phyloP scores from a whole-genome alignment of 768 basidiomycete species.

The Pholiota molesta region DNA sequence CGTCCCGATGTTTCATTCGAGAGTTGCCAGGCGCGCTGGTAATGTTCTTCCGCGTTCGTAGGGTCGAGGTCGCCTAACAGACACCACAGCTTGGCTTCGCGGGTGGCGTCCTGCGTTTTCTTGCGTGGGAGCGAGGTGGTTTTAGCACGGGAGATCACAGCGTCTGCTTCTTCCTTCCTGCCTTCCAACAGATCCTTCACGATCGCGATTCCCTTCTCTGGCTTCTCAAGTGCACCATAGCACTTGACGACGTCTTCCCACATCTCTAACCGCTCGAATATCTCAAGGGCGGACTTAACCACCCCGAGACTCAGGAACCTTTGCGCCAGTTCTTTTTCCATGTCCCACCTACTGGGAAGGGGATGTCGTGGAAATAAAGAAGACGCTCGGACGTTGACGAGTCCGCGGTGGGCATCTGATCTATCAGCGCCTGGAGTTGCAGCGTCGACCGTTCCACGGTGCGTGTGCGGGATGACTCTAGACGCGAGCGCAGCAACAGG shows the following conservation, averaged over 20 bases:
- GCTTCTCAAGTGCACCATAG: conserved; percentile 78
- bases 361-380: conserved; percentile 77
- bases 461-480: conserved; percentile 85
- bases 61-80: conserved; percentile 91
- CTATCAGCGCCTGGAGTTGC: conserved; percentile 93
- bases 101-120: conserved; percentile 56
- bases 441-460: conserved; percentile 92
- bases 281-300: conserved; percentile 86
- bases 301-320: conserved; percentile 87
- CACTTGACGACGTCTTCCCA: conserved; percentile 97
- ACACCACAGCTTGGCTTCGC: conserved; percentile 95
- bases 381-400: conserved; percentile 76
- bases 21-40: conserved; percentile 81
- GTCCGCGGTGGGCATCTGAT: conserved; percentile 93
- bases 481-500: conserved; percentile 87
- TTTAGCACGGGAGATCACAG: conserved; percentile 65
- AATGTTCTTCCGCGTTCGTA: conserved; percentile 69
- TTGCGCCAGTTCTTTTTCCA: conserved; percentile 87
- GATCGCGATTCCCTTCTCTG: conserved; percentile 76
- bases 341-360: conserved; percentile 92
- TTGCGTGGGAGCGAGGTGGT: conserved; percentile 43
- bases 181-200: conserved; percentile 88
- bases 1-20: conserved; percentile 83
- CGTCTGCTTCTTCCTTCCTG: conserved; percentile 79
- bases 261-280: conserved; percentile 95